Conservation (phyloP, 805 yeast genomes). For the Wickerhamomyces kurtzmanii region DNA sequence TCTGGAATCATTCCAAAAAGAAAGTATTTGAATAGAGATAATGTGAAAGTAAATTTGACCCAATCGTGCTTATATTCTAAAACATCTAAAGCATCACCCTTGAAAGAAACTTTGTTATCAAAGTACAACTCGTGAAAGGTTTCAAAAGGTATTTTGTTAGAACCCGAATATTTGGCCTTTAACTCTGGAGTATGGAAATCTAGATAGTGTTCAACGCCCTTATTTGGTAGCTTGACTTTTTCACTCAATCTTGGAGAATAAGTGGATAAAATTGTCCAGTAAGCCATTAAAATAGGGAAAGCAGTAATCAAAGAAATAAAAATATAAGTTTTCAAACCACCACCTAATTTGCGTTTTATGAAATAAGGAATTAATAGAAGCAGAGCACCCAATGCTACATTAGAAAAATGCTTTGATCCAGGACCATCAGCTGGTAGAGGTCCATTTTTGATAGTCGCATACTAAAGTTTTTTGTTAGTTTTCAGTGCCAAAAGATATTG, state of each 20-base stretch:
- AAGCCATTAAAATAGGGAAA: conserved; percentile 69
- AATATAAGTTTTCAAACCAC: conserved; percentile 59
- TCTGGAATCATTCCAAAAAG: conserved; percentile 86
- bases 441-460: conserved; percentile 75
- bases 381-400: conserved; percentile 38
- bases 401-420: conserved; percentile 68
- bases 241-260: conserved; percentile 76
- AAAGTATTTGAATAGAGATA: conserved; percentile 69
- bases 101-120: conserved; percentile 74
- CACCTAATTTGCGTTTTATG: conserved; percentile 55
- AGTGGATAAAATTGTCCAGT: conserved; percentile 73
- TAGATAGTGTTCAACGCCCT: conserved; percentile 70
- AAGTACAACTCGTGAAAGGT: conserved; percentile 86
- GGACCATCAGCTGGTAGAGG: conserved; percentile 91
- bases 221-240: conserved; percentile 65
- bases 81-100: conserved; percentile 78
- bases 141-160: conserved; percentile 80
- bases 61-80: conserved; percentile 88
- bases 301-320: conserved; percentile 45
- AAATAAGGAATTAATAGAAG: conserved; percentile 52
- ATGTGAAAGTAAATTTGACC: conserved; percentile 75
- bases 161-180: conserved; percentile 59
- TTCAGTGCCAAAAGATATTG: conserved; percentile 1
- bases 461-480: conserved; percentile 22
- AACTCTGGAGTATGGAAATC: conserved; percentile 72